A percentile compares a stretch with the other conserved stretches of the same genome.
Evolutionary conservation across 2,329 filamentous ascomycete species (phyloP).

Genomic region (Nemania sp.): DNA sequence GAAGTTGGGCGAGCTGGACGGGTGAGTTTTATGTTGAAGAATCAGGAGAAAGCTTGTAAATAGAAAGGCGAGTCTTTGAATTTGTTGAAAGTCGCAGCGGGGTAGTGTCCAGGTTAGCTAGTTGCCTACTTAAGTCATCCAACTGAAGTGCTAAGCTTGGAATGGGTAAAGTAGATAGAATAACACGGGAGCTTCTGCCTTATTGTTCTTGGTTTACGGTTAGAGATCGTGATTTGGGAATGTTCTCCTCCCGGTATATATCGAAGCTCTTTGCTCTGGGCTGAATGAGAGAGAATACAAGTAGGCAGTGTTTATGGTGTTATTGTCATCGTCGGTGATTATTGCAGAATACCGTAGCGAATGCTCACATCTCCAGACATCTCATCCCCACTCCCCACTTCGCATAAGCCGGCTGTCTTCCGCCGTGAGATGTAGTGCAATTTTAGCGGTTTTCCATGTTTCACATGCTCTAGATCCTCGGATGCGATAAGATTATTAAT

Average conservation of each 20-base stretch:
- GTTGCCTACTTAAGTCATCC: too few relatives aligned
- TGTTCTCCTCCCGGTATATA: neutral
- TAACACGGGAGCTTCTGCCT: neutral
- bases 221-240: neutral
- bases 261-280: neutral
- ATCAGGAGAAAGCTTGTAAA: neutral
- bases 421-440: too few relatives aligned
- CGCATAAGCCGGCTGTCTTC: neutral
- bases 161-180: neutral
- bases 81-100: conserved; percentile 11
- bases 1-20: neutral
- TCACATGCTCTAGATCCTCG: too few relatives aligned
- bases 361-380: neutral
- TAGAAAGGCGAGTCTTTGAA: neutral
- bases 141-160: neutral
- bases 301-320: neutral
- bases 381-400: conserved; percentile 14
- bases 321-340: conserved; percentile 12
- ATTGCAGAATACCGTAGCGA: conserved; percentile 1
- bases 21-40: neutral
- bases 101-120: neutral
- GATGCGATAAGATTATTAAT: neutral
- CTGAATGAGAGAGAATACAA: conserved; percentile 8
- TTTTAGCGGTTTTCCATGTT: too few relatives aligned
- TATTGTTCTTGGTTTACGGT: neutral